A percentile compares a stretch with the other conserved stretches of the same genome.
Evolutionary conservation across 345 rosid genomes (phyloP).

Genomic region (Salix koriyanagi): DNA sequence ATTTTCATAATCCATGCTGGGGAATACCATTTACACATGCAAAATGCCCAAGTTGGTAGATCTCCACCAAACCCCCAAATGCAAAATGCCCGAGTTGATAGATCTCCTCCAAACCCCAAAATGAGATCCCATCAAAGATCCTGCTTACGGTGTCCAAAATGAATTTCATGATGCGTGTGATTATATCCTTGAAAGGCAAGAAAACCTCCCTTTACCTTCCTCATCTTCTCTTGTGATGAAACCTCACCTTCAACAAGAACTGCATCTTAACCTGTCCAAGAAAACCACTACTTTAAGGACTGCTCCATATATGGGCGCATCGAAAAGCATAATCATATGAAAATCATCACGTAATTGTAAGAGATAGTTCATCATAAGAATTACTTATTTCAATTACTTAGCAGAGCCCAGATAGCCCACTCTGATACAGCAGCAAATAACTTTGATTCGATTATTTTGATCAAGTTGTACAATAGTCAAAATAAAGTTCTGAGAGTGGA

Average conservation of each 20-base stretch:
- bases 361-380: neutral
- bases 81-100: conserved; percentile 9
- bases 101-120: conserved; percentile 55
- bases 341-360: neutral
- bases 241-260: conserved; percentile 64
- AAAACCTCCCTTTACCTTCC: conserved; percentile 1
- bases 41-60: conserved; percentile 21
- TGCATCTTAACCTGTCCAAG: conserved; percentile 74
- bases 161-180: neutral
- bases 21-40: conserved; percentile 16
- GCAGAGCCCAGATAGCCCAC: neutral
- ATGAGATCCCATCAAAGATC: too few species aligned
- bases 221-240: conserved; percentile 67
- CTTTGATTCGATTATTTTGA: neutral
- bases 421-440: neutral
- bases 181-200: neutral
- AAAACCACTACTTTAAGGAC: conserved; percentile 1
- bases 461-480: neutral
- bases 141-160: too few species aligned
- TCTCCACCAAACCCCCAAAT: conserved; percentile 48
- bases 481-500: neutral
- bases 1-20: neutral
- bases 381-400: neutral
- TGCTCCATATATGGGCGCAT: neutral
- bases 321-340: neutral